Base-by-base conservation (phyloP, 2,329 filamentous ascomycete genomes). In the Gremmenia infestans region DNA sequence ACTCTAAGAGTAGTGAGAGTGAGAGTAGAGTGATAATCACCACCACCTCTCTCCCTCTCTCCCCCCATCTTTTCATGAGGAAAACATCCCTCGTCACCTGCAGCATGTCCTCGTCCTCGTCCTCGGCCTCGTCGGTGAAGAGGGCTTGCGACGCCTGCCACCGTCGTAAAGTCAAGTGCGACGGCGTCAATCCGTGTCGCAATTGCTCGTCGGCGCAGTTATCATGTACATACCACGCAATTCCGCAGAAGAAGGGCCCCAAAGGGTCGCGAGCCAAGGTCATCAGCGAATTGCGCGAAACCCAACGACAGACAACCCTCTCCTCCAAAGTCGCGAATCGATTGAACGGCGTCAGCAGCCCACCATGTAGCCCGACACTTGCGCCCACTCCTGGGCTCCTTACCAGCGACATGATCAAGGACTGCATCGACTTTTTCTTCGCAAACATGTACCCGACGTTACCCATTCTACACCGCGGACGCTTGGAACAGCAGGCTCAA, bases 211-310 rank as follows among this genome's bases (percentile, higher is more conserved):
- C 85, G 7, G 83, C 86, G 6, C 79, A 83, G 65, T 76, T 89
- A 17, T 76, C 79, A 12, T 90, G 87, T 76, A 89, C 86, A 32
- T 90, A 89, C 77, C 85, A 88, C 73, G 83, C 85, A 36, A 83
- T 89, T 37, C 86, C 86, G 1, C 86, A 88, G 73, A 89, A 89
- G 74, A 89, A 89, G 70, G 87, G 87, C 1, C 87, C 86, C 45
- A 89, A 89, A 72, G 86, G 87, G 61, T 87, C 84, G 35, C 77
- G 86, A 58, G 87, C 87, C 50, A 90, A 89, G 71, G 85, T 90
- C 56, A 87, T 90, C 70, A 88, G 85, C 67, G 86, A 89, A 67
- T 71, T 90, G 58, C 81, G 87, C 62, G 84, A 86, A 66, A 86
- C 78, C 0, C 86, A 89, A 66, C 80, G 83, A 63, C 82, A 86